phyloP scores from a whole-genome alignment of 192 early-diverging fungal genomes.

The Pecoramyces ruminantium region DNA sequence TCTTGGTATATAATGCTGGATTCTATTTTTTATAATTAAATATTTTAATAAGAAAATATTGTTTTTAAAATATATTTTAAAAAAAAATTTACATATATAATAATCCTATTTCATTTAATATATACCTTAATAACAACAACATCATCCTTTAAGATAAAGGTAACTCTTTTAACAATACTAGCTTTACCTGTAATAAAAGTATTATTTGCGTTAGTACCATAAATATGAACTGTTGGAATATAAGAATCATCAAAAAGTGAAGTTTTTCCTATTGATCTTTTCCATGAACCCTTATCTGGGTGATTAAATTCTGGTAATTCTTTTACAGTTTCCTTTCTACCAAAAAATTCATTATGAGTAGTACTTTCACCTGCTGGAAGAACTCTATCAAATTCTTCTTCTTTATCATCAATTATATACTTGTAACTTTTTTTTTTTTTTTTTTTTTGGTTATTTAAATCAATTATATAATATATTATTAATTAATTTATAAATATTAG shows the following conservation, averaged over 20 bases:
- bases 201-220: background rate
- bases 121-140: background rate
- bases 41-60: background rate
- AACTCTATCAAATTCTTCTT: background rate
- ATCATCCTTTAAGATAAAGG: background rate
- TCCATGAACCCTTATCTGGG: background rate
- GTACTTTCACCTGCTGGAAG: background rate
- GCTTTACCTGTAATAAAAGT: background rate
- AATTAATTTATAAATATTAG: no score
- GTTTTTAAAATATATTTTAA: no score
- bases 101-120: no score
- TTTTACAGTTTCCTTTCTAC: background rate
- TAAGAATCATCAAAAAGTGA: background rate
- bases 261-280: background rate
- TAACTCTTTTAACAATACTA: background rate
- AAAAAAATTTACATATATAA: no score
- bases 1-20: background rate
- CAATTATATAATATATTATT: no score
- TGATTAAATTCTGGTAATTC: background rate
- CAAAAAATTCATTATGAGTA: background rate
- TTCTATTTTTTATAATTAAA: background rate
- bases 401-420: background rate
- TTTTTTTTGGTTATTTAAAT: background rate
- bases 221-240: background rate
- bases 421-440: background rate